These are phyloP conservation scores for Stipa capillata DNA, from an alignment of 176 grass and related monocot species.

Conservation along the genomic window DNA sequence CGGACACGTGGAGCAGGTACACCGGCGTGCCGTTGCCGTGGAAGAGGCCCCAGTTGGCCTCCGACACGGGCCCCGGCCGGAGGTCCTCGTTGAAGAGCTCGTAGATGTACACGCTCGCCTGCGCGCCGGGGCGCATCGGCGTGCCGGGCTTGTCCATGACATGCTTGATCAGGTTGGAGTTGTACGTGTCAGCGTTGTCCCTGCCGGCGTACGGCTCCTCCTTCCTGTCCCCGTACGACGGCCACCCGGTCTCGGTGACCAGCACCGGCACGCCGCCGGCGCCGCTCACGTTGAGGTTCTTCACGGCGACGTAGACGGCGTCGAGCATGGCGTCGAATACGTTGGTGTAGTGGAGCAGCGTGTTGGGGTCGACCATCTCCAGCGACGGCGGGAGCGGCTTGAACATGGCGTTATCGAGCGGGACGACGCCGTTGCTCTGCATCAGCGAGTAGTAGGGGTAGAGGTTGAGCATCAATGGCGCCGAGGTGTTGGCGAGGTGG, in stretches of 20 bases:
- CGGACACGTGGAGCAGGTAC: slow-evolving; percentile 74
- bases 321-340: slow-evolving; percentile 96
- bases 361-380: slow-evolving; percentile 95
- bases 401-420: slow-evolving; percentile 86
- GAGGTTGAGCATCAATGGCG: slow-evolving; percentile 90
- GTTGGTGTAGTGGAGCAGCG: slow-evolving; percentile 94
- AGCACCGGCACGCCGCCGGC: slow-evolving; percentile 29
- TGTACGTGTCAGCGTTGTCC: slow-evolving; percentile 82
- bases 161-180: slow-evolving; percentile 87
- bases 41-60: slow-evolving; percentile 94
- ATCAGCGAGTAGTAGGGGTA: slow-evolving; percentile 96
- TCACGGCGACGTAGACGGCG: slow-evolving; percentile 65
- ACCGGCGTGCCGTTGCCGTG: slow-evolving; percentile 86
- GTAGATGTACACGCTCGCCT: slow-evolving; percentile 73
- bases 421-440: slow-evolving; percentile 69
- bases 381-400: slow-evolving; percentile 62
- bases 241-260: slow-evolving; percentile 92
- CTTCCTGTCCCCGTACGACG: slow-evolving; percentile 59
- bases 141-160: slow-evolving; percentile 61
- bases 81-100: slow-evolving; percentile 99
- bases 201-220: slow-evolving; percentile 65
- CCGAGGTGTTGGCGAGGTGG: slow-evolving; percentile 67
- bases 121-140: slow-evolving; percentile 63
- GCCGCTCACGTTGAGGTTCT: slow-evolving; percentile 57
- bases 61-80: slow-evolving; percentile 66